Base-by-base conservation (phyloP, 2,329 filamentous ascomycete genomes). In the Botrytis medusae region DNA sequence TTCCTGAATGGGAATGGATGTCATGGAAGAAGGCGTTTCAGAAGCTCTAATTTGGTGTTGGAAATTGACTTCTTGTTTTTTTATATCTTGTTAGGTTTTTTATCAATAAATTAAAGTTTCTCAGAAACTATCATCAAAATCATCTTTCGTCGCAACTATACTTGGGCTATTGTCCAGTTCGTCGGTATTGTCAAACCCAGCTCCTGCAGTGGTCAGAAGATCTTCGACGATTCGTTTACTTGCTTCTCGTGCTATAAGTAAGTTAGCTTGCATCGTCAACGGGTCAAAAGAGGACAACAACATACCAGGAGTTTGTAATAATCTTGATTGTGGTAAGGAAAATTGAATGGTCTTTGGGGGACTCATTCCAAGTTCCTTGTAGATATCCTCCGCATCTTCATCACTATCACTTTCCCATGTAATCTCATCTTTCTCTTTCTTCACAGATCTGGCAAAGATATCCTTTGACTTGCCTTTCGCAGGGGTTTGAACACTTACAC, bases 271-370 rank as follows among this genome's bases (percentile, higher is more conserved):
- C 29, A 25, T 20, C 22, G 10, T 18, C 40, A 4, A 63, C 25
- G 12, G 20, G 6, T 46, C 34, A 46, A 60, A 18, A 22, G 29
- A 46, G 20, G 29, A n/a, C 20, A 46, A 54, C 14, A 29, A n/a
- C 88, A 80, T 83, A 92, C 91, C 91, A 75, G 93, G 93, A 67
- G 93, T 97, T 81, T 95, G 93, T 81, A 95, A 82, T 34, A 97
- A 83, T 80, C 92, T 91, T 59, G 90, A 92, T 71, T 92, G 91
- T 69, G 92, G 92, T 65, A 97, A 83, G 62, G 92, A 91, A 81
- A 97, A 97, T 79, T 95, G 92, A 74, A 97, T 95, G 18, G 93
- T 96, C 85, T 98, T 98, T 0, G 96, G 96, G 42, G 96, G 96
- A 79, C 93, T 97, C 83, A 94, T 91, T 9, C 91, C 93, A 65